Evolutionary conservation across 257 asterid species (phyloP).

Genomic region (Pogostemon cablin): DNA sequence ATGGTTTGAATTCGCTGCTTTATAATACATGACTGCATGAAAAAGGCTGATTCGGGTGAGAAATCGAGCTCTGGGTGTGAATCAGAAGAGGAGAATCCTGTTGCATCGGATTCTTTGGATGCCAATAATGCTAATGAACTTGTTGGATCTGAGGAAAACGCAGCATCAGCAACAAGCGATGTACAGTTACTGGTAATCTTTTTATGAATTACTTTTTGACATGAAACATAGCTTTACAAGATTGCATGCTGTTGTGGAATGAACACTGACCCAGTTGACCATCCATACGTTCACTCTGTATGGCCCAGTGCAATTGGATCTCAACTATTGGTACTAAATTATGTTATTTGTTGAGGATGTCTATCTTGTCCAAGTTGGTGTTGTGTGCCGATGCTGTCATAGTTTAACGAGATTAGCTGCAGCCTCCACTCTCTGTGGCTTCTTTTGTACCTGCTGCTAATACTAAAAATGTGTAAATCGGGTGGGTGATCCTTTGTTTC

Average conservation of each 20-base stretch:
- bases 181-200: constrained; percentile 44
- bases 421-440: not conserved
- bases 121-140: constrained; percentile 42
- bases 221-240: constrained; percentile 18
- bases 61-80: constrained; percentile 50
- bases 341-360: constrained; percentile 1
- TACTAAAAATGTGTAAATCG: not conserved
- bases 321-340: not conserved
- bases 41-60: constrained; percentile 67
- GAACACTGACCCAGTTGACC: not conserved
- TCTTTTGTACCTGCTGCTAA: not conserved
- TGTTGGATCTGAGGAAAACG: constrained; percentile 35
- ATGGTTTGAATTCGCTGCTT: constrained; percentile 9
- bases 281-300: not conserved
- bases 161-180: constrained; percentile 40
- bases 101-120: constrained; percentile 47
- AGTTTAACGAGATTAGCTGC: constrained; percentile 5
- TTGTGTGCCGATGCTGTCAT: not conserved
- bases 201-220: constrained; percentile 26
- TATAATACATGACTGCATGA: constrained; percentile 28
- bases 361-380: not conserved
- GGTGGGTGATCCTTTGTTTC: not conserved
- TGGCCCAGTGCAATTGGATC: not conserved
- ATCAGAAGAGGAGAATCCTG: constrained; percentile 41
- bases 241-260: constrained; percentile 14